These are phyloP conservation scores for Rhytidiadelphus loreus DNA, from an alignment of 225 moss, liverwort and hornwort genomes.

Conservation along the genomic window DNA sequence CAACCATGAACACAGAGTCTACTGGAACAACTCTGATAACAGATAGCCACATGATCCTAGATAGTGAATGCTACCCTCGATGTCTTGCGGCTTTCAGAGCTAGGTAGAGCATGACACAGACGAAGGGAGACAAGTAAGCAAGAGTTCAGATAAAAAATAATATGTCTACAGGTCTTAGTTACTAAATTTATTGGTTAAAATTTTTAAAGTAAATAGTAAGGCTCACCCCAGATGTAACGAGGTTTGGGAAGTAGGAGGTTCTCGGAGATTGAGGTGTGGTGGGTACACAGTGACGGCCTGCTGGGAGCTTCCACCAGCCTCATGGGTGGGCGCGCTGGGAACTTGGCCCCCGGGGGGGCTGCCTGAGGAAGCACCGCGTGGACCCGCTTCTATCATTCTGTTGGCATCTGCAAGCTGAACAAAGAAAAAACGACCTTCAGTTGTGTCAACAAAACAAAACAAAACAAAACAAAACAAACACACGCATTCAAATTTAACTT, in stretches of 20 bases:
- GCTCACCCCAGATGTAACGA: slow-evolving; percentile 81
- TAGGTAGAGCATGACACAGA: not conserved
- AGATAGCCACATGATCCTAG: not conserved
- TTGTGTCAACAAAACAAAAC: not conserved
- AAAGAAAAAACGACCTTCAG: not conserved
- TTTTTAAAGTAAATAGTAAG: not conserved
- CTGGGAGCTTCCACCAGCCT: slow-evolving; percentile 40
- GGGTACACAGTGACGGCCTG: slow-evolving; percentile 61
- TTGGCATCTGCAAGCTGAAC: slow-evolving; percentile 79
- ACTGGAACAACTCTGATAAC: not conserved
- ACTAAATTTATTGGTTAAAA: not conserved
- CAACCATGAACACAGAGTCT: not conserved
- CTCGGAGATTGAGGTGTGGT: slow-evolving; percentile 63
- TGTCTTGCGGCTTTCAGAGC: not conserved
- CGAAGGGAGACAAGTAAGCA: not conserved
- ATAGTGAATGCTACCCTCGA: not conserved
- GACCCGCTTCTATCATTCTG: slow-evolving; percentile 64
- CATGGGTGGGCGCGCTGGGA: slow-evolving; percentile 32
- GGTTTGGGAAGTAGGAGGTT: slow-evolving; percentile 82
- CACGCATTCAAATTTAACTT: not conserved
- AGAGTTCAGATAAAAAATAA: not conserved
- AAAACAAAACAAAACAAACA: too few species aligned
- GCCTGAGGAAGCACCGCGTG: slow-evolving; percentile 41
- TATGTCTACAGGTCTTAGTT: not conserved
- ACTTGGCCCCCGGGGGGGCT: slow-evolving; percentile 30